Conservation (phyloP, 495 filamentous ascomycete genomes). For the Penicillium antarcticum region DNA sequence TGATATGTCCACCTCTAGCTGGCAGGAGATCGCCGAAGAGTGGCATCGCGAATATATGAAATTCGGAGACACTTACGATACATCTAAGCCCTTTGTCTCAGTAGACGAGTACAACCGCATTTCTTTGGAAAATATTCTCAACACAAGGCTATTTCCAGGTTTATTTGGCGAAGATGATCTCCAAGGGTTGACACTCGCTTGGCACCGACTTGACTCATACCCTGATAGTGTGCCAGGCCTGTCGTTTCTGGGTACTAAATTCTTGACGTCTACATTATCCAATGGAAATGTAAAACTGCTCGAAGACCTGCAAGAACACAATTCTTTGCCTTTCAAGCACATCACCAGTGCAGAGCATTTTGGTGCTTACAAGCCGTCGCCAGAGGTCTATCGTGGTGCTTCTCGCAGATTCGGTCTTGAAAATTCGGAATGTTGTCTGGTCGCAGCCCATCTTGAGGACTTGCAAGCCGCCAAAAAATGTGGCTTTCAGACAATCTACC, state of each 20-base stretch:
- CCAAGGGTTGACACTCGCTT: slow-evolving; percentile 11
- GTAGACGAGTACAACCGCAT: slow-evolving; percentile 19
- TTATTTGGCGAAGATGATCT: slow-evolving; percentile 17
- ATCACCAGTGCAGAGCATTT: slow-evolving; percentile 62
- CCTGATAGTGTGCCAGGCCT: slow-evolving; percentile 15
- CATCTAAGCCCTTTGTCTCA: slow-evolving; percentile 18
- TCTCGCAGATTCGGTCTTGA: slow-evolving; percentile 49
- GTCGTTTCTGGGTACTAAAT: slow-evolving; percentile 43
- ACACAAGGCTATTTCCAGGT: slow-evolving; percentile 3
- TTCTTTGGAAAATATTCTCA: slow-evolving; percentile 12
- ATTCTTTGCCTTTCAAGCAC: slow-evolving; percentile 52
- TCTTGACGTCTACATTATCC: slow-evolving; percentile 58
- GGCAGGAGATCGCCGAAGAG: slow-evolving; percentile 12
- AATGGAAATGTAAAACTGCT: slow-evolving; percentile 68
- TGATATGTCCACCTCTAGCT: slow-evolving; percentile 7
- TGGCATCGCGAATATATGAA: slow-evolving; percentile 20
- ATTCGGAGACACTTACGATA: slow-evolving; percentile 16
- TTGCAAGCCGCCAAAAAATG: slow-evolving; percentile 56
- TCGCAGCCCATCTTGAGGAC: slow-evolving; percentile 66
- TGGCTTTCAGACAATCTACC: slow-evolving; percentile 64
- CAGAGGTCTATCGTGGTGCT: slow-evolving; percentile 59
- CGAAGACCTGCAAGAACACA: slow-evolving; percentile 51
- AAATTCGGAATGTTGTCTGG: slow-evolving; percentile 61
- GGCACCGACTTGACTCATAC: slow-evolving; percentile 19
- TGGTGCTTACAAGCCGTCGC: slow-evolving; percentile 64